Percentiles rank a stretch among this genome's conserved stretches.
Conservation (phyloP, 2,329 filamentous ascomycete species). For the Trichoderma gracile region DNA sequence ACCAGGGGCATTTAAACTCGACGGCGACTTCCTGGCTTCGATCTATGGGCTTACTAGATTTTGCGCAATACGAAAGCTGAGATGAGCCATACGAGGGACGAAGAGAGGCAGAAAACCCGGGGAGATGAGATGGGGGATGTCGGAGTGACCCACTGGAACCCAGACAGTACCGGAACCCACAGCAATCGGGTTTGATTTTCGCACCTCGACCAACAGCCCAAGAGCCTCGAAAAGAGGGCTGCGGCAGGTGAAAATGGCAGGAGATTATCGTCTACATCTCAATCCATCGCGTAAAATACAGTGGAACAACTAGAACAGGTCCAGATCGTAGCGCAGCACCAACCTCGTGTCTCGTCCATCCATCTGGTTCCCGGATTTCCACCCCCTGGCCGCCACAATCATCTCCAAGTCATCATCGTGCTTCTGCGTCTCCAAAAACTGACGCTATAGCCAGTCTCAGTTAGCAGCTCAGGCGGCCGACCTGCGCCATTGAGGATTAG, state of each 20-base stretch:
- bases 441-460: conserved; percentile 19
- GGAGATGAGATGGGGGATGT: not conserved
- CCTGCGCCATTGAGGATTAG: conserved; percentile 22
- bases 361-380: not conserved
- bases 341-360: conserved; percentile 1
- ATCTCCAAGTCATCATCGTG: not conserved
- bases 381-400: conserved; percentile 20
- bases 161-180: conserved; percentile 10
- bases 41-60: not conserved
- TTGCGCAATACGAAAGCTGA: conserved; percentile 15
- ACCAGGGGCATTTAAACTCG: not conserved
- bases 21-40: not conserved
- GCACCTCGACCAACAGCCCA: not conserved
- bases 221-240: not conserved
- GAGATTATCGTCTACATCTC: not conserved
- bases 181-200: conserved; percentile 7
- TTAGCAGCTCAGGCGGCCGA: conserved; percentile 16
- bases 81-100: conserved; percentile 15
- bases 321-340: not conserved
- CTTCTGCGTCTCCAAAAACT: not conserved
- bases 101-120: not conserved
- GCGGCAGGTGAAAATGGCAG: not conserved
- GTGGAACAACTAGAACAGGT: not conserved
- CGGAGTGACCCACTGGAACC: not conserved
- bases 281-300: not conserved